Conservation (phyloP, 805 yeast genomes). For the Candida fluviatilis region DNA sequence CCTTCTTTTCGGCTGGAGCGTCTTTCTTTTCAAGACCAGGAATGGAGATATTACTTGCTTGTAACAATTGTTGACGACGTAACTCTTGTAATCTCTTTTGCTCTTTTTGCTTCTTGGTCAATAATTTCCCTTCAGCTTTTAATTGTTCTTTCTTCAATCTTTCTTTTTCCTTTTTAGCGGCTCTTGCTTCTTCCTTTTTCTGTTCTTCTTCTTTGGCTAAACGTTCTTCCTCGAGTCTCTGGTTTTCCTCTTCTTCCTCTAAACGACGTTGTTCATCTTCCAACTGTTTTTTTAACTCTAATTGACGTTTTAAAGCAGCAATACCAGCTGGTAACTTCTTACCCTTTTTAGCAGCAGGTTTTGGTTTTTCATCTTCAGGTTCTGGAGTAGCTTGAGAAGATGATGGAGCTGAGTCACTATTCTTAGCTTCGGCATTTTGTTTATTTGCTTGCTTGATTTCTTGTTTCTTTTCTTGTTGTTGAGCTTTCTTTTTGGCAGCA, state of each 20-base stretch:
- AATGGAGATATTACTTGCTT: conserved; percentile 66
- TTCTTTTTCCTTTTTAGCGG: conserved; percentile 81
- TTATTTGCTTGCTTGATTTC: conserved; percentile 48
- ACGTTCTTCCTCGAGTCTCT: conserved; percentile 48
- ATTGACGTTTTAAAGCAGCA: conserved; percentile 85
- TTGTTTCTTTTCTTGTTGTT: conserved; percentile 56
- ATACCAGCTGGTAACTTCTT: conserved; percentile 88
- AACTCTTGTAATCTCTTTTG: conserved; percentile 82
- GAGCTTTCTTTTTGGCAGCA: conserved; percentile 80
- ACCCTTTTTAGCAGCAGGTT: conserved; percentile 47
- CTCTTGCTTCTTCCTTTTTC: conserved; percentile 53
- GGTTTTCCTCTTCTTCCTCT: conserved; percentile 62
- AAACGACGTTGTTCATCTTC: conserved; percentile 78
- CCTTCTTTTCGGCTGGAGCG: conserved; percentile 29
- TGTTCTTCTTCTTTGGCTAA: conserved; percentile 59
- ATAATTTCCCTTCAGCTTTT: conserved; percentile 91
- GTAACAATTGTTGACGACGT: conserved; percentile 81
- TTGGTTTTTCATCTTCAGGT: conserved; percentile 29
- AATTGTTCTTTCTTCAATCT: conserved; percentile 83
- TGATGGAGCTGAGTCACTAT: conserved; percentile 16
- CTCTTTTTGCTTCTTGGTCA: conserved; percentile 93
- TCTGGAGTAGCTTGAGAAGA: conserved; percentile 30
- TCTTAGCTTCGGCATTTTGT: conserved; percentile 39
- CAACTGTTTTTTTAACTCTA: conserved; percentile 80
- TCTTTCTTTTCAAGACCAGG: conserved; percentile 58